These are phyloP conservation scores for Macrophomina phaseolina DNA, from an alignment of 2,329 filamentous ascomycete species.

Conservation along the genomic window DNA sequence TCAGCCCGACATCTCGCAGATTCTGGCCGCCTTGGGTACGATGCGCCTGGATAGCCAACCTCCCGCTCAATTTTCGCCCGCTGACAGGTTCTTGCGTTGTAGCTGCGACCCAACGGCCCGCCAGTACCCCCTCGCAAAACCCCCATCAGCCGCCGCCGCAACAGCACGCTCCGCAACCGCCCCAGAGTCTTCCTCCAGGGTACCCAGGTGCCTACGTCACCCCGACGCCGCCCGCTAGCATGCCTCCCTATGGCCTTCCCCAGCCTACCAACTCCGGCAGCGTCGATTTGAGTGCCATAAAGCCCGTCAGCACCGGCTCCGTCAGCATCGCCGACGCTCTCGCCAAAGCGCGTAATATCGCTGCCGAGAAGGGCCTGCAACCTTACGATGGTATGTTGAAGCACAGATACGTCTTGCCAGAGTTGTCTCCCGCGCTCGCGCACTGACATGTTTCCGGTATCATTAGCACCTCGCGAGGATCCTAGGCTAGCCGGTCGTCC, in stretches of 20 bases:
- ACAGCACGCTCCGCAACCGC: slow-evolving; percentile 51
- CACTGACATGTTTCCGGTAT: slow-evolving; percentile 21
- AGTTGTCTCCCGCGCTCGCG: slow-evolving; percentile 26
- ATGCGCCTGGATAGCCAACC: slow-evolving; percentile 2
- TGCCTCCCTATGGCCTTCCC: slow-evolving; percentile 59
- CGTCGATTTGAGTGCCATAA: slow-evolving; percentile 79
- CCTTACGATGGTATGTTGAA: slow-evolving; percentile 51
- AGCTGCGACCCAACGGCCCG: slow-evolving; percentile 56
- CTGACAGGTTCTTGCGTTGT: background rate
- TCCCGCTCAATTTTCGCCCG: slow-evolving; percentile 8
- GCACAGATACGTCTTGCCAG: slow-evolving; percentile 55
- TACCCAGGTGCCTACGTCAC: slow-evolving; percentile 50
- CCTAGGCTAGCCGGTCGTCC: slow-evolving; percentile 59
- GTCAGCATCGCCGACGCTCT: slow-evolving; percentile 85
- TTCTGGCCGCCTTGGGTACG: slow-evolving; percentile 47
- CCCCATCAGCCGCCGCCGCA: slow-evolving; percentile 48
- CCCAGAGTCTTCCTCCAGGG: slow-evolving; percentile 43
- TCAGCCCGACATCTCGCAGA: slow-evolving; percentile 45
- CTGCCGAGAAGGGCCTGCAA: slow-evolving; percentile 74
- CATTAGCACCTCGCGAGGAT: slow-evolving; percentile 49
- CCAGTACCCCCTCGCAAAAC: slow-evolving; percentile 55
- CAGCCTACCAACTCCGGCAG: slow-evolving; percentile 76
- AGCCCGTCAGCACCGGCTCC: slow-evolving; percentile 78
- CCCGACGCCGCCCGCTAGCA: slow-evolving; percentile 47
- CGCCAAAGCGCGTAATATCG: slow-evolving; percentile 81